Evolutionary conservation across 345 rosid species (phyloP).

Genomic region (Camelina hispida): DNA sequence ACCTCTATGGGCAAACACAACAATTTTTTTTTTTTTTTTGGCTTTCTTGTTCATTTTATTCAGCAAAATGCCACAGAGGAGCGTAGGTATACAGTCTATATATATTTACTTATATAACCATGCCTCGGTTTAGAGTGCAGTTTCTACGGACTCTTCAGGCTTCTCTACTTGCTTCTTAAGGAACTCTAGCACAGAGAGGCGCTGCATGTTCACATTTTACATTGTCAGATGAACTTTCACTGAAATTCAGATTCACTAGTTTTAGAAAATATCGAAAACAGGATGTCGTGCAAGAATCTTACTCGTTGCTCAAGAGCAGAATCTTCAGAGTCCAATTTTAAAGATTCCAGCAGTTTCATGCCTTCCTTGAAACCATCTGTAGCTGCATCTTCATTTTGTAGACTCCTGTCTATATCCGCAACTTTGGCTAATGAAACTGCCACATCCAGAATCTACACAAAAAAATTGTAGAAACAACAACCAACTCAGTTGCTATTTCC

Average conservation of each 20-base stretch:
- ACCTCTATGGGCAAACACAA: conserved; percentile 23
- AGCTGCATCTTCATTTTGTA: conserved; percentile 74
- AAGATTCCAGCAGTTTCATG: conserved; percentile 69
- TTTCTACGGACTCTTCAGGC: conserved; percentile 49
- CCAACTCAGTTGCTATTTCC: not conserved
- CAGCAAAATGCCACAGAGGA: conserved; percentile 15
- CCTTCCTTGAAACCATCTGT: conserved; percentile 80
- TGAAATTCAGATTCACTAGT: not conserved
- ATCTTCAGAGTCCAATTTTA: conserved; percentile 70
- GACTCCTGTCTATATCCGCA: conserved; percentile 80
- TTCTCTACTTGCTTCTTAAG: conserved; percentile 71
- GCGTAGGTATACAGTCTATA: conserved; percentile 26
- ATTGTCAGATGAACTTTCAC: conserved; percentile 8
- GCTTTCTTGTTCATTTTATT: conserved; percentile 30
- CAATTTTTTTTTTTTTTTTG: not conserved
- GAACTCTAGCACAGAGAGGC: conserved; percentile 76
- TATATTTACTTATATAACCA: conserved; percentile 19
- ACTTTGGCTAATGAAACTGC: conserved; percentile 96
- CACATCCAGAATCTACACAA: conserved; percentile 66
- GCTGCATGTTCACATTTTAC: conserved; percentile 53
- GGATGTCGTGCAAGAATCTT: conserved; percentile 40
- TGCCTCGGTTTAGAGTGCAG: conserved; percentile 26
- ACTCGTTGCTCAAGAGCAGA: conserved; percentile 77
- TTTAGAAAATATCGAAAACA: not conserved
- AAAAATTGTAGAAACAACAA: not conserved